phyloP scores from a whole-genome alignment of 1,284 basidiomycete genomes.

The Rhodotorula sp. region DNA sequence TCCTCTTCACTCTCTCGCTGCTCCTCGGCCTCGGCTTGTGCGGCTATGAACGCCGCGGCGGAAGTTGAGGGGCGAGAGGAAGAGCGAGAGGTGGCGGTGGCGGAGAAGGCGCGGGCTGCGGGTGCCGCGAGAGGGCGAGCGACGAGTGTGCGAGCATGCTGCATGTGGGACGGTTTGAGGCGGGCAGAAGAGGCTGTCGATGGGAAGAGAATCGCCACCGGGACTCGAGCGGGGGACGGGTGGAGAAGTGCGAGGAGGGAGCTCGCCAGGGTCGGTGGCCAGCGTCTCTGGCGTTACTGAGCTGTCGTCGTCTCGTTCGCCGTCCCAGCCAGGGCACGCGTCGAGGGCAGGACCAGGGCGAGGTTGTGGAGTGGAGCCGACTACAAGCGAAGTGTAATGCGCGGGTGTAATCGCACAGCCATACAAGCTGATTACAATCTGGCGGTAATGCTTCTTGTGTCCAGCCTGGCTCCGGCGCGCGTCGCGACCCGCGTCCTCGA shows the following conservation, averaged over 20 bases:
- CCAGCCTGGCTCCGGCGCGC: not conserved
- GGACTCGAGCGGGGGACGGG: too few relatives aligned
- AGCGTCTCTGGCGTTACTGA: too few relatives aligned
- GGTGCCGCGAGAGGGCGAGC: not conserved
- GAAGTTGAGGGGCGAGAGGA: not conserved
- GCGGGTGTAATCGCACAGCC: too few relatives aligned
- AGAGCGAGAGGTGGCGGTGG: not conserved
- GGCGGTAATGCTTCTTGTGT: not conserved
- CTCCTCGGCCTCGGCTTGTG: not conserved
- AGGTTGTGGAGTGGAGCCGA: too few relatives aligned
- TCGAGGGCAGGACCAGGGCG: not conserved
- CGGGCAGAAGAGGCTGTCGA: too few relatives aligned
- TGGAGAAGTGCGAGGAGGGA: not conserved
- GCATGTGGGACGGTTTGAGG: not conserved
- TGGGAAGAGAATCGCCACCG: too few relatives aligned
- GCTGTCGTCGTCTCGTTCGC: too few relatives aligned
- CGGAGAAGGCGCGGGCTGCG: not conserved
- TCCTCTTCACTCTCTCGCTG: not conserved
- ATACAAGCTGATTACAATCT: not conserved
- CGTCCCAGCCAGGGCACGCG: too few relatives aligned
- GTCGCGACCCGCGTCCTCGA: not conserved
- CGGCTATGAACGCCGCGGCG: slow-evolving; percentile 14
- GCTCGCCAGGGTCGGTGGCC: too few relatives aligned
- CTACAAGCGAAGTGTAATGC: too few relatives aligned
- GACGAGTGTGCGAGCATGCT: too few relatives aligned